Percentiles rank a stretch among this genome's conserved stretches.
These are phyloP conservation scores for Mantamonas sphyraenae DNA, from an alignment of 78 protist genomes.

Conservation along the genomic window DNA sequence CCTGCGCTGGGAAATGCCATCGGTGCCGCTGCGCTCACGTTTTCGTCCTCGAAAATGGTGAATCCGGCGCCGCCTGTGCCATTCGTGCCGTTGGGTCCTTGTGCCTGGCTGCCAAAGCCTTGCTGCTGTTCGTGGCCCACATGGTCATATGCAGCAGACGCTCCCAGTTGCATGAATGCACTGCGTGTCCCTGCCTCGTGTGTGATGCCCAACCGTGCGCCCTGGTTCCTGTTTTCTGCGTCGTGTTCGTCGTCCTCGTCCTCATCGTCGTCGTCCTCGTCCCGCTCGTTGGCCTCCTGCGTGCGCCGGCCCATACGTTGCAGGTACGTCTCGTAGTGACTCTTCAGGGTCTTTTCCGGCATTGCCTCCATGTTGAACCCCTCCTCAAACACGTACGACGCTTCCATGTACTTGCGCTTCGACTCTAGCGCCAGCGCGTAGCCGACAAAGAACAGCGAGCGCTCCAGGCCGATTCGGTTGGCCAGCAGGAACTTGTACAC, in stretches of 20 bases:
- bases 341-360: too few species aligned
- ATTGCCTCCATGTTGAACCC: background rate
- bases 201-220: background rate
- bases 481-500: background rate
- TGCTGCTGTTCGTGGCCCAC: too few species aligned
- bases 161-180: background rate
- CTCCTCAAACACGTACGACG: background rate
- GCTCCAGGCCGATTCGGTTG: background rate
- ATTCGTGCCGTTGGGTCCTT: too few species aligned
- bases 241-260: too few species aligned
- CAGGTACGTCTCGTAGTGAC: background rate
- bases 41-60: background rate
- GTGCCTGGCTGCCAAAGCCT: too few species aligned
- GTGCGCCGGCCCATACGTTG: background rate
- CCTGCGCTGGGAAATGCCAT: background rate
- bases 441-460: background rate
- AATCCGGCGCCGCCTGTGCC: background rate
- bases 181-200: background rate
- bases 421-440: constrained; percentile 5
- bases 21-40: background rate
- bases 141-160: too few species aligned
- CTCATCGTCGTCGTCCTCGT: background rate
- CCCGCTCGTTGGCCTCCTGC: background rate
- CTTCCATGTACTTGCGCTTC: background rate
- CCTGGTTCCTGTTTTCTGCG: background rate